These are phyloP conservation scores for Lentinula edodes DNA, from an alignment of 768 basidiomycete species.

Conservation along the genomic window DNA sequence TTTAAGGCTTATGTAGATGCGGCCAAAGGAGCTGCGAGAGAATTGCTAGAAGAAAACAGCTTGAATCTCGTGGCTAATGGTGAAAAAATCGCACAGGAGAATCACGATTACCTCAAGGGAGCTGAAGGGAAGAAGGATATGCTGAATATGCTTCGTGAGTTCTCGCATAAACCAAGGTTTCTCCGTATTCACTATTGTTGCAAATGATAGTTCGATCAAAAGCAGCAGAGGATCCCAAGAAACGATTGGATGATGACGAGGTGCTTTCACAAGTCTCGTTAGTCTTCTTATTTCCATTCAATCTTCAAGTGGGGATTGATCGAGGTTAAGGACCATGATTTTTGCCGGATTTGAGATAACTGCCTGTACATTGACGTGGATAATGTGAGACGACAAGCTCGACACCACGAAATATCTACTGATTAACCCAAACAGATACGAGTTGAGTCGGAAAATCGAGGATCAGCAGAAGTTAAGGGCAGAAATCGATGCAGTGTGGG, in stretches of 20 bases:
- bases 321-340: slow-evolving; percentile 30
- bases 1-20: slow-evolving; percentile 26
- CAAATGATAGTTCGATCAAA: slow-evolving; percentile 44
- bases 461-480: slow-evolving; percentile 56
- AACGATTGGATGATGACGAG: slow-evolving; percentile 42
- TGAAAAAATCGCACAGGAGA: slow-evolving; percentile 16
- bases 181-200: neutral
- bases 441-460: slow-evolving; percentile 52
- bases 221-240: slow-evolving; percentile 36
- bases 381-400: slow-evolving; percentile 21
- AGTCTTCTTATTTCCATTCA: neutral
- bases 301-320: neutral
- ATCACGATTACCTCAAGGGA: slow-evolving; percentile 14
- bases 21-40: slow-evolving; percentile 26
- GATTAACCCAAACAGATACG: slow-evolving; percentile 22
- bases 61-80: slow-evolving; percentile 16
- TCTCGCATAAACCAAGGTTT: neutral
- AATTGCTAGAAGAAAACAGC: slow-evolving; percentile 30
- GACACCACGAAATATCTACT: neutral
- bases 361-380: slow-evolving; percentile 54
- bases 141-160: slow-evolving; percentile 37
- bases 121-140: slow-evolving; percentile 24
- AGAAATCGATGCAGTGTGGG: slow-evolving; percentile 37
- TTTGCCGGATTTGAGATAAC: slow-evolving; percentile 59
- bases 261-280: slow-evolving; percentile 40